phyloP scores from a whole-genome alignment of 352 stramenopile species.

The Phytophthora sp. region DNA sequence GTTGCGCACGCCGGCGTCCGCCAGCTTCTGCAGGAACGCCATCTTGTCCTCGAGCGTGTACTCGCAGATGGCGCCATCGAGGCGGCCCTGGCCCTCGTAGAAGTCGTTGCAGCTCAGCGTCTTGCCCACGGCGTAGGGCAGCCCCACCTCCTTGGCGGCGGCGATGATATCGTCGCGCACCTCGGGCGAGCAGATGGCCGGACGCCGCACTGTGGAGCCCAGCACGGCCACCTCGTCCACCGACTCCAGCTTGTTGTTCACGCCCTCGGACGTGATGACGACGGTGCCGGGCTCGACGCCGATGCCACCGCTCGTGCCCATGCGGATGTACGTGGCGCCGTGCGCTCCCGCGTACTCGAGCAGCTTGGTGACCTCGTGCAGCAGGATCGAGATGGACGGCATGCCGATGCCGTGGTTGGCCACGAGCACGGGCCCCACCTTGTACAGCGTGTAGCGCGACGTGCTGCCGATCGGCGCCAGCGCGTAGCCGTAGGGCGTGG shows the following conservation, averaged over 20 bases:
- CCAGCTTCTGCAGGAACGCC: conserved; percentile 61
- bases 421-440: conserved; percentile 80
- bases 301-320: conserved; percentile 82
- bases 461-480: conserved; percentile 71
- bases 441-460: conserved; percentile 79
- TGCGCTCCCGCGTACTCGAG: conserved; percentile 74
- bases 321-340: conserved; percentile 73
- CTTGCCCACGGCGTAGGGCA: conserved; percentile 78
- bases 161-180: conserved; percentile 61
- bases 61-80: conserved; percentile 86
- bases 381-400: conserved; percentile 80
- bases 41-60: conserved; percentile 84
- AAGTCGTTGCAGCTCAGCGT: conserved; percentile 88
- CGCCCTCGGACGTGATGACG: conserved; percentile 80
- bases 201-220: conserved; percentile 52
- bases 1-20: conserved; percentile 71
- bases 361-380: conserved; percentile 87
- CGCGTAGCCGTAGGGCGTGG: conserved; percentile 68
- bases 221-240: conserved; percentile 73
- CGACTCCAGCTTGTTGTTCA: conserved; percentile 82
- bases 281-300: conserved; percentile 81
- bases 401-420: conserved; percentile 86
- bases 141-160: conserved; percentile 48
- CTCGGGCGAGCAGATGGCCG: conserved; percentile 60
- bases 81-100: conserved; percentile 82